Evolutionary conservation across 257 asterid species (phyloP).

Genomic region (Solanum pennellii): DNA sequence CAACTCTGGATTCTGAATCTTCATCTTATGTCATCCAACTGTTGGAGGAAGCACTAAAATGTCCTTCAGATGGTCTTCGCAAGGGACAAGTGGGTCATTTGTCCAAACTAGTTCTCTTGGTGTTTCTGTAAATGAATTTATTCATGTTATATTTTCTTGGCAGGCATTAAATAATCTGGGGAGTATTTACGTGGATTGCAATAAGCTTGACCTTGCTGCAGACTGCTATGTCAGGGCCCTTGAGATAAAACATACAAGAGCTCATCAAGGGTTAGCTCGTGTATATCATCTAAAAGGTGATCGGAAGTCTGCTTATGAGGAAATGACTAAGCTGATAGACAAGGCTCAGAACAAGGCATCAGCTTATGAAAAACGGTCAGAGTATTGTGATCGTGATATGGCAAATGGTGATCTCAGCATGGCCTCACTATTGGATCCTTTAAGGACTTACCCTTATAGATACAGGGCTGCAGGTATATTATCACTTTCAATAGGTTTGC

Average conservation of each 20-base stretch:
- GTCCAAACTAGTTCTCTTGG: background rate
- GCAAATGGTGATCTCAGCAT: conserved; percentile 34
- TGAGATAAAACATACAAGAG: conserved; percentile 41
- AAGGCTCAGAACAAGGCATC: conserved; percentile 47
- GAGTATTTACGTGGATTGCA: conserved; percentile 40
- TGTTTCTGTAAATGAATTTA: background rate
- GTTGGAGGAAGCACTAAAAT: conserved; percentile 39
- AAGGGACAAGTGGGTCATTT: conserved; percentile 35
- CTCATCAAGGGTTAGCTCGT: conserved; percentile 45
- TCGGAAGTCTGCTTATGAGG: conserved; percentile 34
- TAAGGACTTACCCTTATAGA: conserved; percentile 42
- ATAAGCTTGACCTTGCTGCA: conserved; percentile 34
- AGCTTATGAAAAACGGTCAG: conserved; percentile 43
- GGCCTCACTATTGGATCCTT: conserved; percentile 36
- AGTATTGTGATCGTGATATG: conserved; percentile 37
- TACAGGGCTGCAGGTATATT: conserved; percentile 41
- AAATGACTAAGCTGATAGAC: conserved; percentile 38
- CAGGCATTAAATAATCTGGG: conserved; percentile 44
- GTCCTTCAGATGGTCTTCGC: conserved; percentile 48
- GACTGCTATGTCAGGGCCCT: conserved; percentile 35
- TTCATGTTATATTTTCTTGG: background rate
- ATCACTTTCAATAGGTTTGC: background rate
- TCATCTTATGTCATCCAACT: conserved; percentile 32
- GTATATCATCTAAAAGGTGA: conserved; percentile 37
- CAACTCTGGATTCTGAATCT: conserved; percentile 29